phyloP scores from a whole-genome alignment of 2,329 filamentous ascomycete species.

The Cercospora beticola region DNA sequence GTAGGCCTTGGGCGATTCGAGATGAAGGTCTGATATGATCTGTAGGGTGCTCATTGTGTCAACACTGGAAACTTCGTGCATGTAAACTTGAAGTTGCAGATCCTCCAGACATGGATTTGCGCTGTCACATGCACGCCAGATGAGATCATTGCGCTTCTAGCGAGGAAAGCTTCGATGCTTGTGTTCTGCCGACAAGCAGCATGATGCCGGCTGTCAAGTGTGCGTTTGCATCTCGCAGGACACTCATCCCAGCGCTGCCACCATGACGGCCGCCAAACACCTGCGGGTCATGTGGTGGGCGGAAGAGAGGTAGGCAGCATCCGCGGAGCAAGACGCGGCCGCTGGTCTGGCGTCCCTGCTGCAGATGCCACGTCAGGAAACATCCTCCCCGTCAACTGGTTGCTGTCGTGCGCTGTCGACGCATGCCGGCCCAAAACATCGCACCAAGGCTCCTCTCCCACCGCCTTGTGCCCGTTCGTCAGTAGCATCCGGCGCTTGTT shows the following conservation, averaged over 20 bases:
- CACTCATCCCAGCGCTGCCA: background rate
- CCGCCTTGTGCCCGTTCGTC: background rate
- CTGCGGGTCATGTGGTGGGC: conserved; percentile 2
- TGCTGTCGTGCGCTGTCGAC: background rate
- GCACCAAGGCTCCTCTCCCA: background rate
- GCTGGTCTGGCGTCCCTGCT: background rate
- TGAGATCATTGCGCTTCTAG: conserved; percentile 2
- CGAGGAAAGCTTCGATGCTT: conserved; percentile 1
- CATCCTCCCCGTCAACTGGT: background rate
- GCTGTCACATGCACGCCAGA: conserved; percentile 4
- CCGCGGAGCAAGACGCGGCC: background rate
- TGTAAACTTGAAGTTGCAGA: background rate
- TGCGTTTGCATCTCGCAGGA: background rate
- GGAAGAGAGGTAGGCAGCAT: background rate
- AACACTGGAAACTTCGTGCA: background rate
- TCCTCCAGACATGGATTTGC: background rate
- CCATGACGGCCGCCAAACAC: background rate
- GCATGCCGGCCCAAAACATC: background rate
- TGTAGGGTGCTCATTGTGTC: conserved; percentile 24
- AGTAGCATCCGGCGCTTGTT: background rate
- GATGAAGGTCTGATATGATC: conserved; percentile 59
- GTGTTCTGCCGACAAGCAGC: background rate
- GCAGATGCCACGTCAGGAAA: conserved; percentile 2
- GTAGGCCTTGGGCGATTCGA: conserved; percentile 54
- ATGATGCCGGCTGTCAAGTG: background rate